Evolutionary conservation across 345 rosid species (phyloP).

Genomic region (Luvunga scandens): DNA sequence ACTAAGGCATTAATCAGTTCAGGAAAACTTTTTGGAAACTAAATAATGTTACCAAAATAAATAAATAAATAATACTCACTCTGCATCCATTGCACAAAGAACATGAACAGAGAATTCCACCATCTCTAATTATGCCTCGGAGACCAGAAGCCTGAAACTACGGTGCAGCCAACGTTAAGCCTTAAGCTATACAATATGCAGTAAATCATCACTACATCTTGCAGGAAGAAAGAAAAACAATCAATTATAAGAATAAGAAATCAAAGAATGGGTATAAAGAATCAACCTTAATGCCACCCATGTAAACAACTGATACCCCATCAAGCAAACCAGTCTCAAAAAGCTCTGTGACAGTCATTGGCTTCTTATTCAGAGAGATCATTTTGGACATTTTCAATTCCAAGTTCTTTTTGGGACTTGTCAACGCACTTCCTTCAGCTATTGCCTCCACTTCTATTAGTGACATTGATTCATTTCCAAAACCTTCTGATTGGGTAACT

Average conservation of each 20-base stretch:
- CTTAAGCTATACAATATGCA: neutral
- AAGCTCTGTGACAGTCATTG: slow-evolving; percentile 82
- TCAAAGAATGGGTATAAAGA: slow-evolving; percentile 1
- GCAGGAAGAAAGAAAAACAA: neutral
- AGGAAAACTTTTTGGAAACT: slow-evolving; percentile 19
- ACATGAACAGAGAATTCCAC: slow-evolving; percentile 91
- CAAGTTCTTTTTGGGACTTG: slow-evolving; percentile 42
- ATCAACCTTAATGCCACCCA: slow-evolving; percentile 79
- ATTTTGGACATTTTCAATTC: slow-evolving; percentile 58
- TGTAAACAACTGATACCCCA: slow-evolving; percentile 79
- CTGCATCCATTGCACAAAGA: slow-evolving; percentile 71
- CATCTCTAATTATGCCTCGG: slow-evolving; percentile 82
- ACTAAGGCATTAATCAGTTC: slow-evolving; percentile 19
- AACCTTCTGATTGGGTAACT: slow-evolving; percentile 35
- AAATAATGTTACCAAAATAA: slow-evolving; percentile 10
- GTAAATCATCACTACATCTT: neutral
- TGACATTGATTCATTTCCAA: slow-evolving; percentile 28
- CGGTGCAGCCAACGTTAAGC: slow-evolving; percentile 14
- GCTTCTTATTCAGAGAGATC: slow-evolving; percentile 50
- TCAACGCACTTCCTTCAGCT: slow-evolving; percentile 50
- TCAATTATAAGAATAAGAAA: neutral
- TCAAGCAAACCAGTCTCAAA: slow-evolving; percentile 92
- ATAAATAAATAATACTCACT: slow-evolving; percentile 43
- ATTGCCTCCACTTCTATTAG: slow-evolving; percentile 46
- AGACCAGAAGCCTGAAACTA: slow-evolving; percentile 85